phyloP scores from a whole-genome alignment of 257 asterid species.

The Nyctanthes arbortristis region DNA sequence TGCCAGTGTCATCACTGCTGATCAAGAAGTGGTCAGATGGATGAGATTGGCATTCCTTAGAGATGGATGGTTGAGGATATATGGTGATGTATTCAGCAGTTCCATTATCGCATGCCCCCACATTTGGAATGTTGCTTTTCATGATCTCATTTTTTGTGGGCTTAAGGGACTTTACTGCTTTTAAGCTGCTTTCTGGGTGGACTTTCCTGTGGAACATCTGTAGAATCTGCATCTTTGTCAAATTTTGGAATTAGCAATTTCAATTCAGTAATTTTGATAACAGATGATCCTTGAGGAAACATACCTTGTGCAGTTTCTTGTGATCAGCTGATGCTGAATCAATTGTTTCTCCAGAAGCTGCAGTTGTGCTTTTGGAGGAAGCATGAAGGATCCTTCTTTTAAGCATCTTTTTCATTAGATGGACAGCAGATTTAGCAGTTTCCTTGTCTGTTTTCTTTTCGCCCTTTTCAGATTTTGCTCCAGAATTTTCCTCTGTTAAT shows the following conservation, averaged over 20 bases:
- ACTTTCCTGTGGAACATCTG: slow-evolving; percentile 91
- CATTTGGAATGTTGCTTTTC: slow-evolving; percentile 30
- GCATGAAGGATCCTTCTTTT: slow-evolving; percentile 50
- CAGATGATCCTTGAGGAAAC: background rate
- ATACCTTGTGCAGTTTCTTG: slow-evolving; percentile 67
- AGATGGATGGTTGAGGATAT: slow-evolving; percentile 53
- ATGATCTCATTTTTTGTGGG: slow-evolving; percentile 42
- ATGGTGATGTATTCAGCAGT: slow-evolving; percentile 66
- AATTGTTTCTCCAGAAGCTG: slow-evolving; percentile 42
- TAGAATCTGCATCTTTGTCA: slow-evolving; percentile 66
- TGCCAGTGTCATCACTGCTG: slow-evolving; percentile 27
- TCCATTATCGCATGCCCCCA: slow-evolving; percentile 37
- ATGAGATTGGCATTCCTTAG: slow-evolving; percentile 47
- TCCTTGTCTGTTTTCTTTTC: slow-evolving; percentile 66
- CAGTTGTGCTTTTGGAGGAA: slow-evolving; percentile 38
- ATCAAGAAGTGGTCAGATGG: slow-evolving; percentile 32
- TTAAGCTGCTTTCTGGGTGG: slow-evolving; percentile 80
- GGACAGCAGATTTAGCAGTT: slow-evolving; percentile 61
- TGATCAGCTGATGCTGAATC: slow-evolving; percentile 61
- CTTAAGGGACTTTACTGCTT: slow-evolving; percentile 33
- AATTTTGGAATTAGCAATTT: slow-evolving; percentile 5
- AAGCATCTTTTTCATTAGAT: slow-evolving; percentile 71
- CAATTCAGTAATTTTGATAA: background rate
- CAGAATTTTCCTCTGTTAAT: slow-evolving; percentile 56
- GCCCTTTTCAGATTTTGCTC: slow-evolving; percentile 43